Conservation (phyloP, 2,329 filamentous ascomycete genomes). For the Fusarium lateritium region DNA sequence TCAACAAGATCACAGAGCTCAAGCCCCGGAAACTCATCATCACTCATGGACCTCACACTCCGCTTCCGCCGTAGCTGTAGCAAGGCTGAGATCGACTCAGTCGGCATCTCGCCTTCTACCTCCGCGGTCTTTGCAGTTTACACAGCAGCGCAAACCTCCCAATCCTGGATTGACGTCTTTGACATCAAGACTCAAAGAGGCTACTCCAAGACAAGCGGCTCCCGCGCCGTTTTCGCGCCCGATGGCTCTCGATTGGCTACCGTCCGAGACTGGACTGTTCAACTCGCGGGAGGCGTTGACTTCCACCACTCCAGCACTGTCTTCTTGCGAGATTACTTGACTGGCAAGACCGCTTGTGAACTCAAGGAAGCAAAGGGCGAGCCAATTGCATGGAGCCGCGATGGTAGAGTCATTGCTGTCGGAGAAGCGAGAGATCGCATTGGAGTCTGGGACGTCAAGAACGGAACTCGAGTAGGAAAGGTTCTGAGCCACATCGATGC, state of each 20-base stretch:
- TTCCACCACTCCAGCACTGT: constrained; percentile 52
- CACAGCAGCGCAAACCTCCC: constrained; percentile 48
- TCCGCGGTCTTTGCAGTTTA: constrained; percentile 52
- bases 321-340: constrained; percentile 50
- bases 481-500: constrained; percentile 55
- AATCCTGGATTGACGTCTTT: constrained; percentile 57
- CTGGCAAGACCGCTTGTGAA: constrained; percentile 52
- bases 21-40: background rate
- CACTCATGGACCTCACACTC: constrained; percentile 43
- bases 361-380: constrained; percentile 50
- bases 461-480: constrained; percentile 49
- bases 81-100: constrained; percentile 52
- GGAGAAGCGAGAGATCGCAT: constrained; percentile 50
- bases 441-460: constrained; percentile 54
- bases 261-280: constrained; percentile 52
- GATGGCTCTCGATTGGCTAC: constrained; percentile 47
- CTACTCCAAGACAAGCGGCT: constrained; percentile 52
- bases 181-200: constrained; percentile 47
- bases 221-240: constrained; percentile 51
- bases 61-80: constrained; percentile 50
- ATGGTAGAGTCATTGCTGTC: constrained; percentile 52
- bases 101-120: constrained; percentile 50
- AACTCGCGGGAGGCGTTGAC: constrained; percentile 50
- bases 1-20: background rate
- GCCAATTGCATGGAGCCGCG: constrained; percentile 54